phyloP scores from a whole-genome alignment of 805 yeast species.

The Yamadazyma sp. region DNA sequence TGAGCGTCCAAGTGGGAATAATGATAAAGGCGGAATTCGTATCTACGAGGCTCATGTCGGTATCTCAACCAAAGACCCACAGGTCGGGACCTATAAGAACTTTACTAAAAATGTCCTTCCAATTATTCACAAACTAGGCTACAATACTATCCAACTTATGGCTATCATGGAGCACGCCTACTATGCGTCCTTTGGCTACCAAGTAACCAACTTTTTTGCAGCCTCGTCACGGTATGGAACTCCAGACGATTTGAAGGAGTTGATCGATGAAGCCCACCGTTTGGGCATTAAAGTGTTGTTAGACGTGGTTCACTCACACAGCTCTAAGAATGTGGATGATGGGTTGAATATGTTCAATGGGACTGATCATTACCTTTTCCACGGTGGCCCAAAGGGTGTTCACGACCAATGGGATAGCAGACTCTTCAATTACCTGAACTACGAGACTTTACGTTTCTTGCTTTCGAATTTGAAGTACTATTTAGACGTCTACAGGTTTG shows the following conservation, averaged over 20 bases:
- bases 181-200: constrained; percentile 98
- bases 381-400: constrained; percentile 82
- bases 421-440: constrained; percentile 84
- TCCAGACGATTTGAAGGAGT: constrained; percentile 90
- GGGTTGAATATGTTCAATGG: constrained; percentile 94
- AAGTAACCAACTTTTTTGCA: constrained; percentile 90
- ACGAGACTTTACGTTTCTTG: constrained; percentile 86
- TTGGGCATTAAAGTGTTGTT: constrained; percentile 82
- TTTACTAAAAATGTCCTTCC: constrained; percentile 81
- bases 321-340: constrained; percentile 90
- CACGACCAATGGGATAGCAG: constrained; percentile 98
- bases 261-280: constrained; percentile 88
- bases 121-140: constrained; percentile 79
- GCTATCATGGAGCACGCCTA: constrained; percentile 99
- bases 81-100: constrained; percentile 80
- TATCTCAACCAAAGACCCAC: constrained; percentile 87
- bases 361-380: constrained; percentile 92
- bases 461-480: constrained; percentile 82
- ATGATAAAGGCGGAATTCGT: constrained; percentile 50
- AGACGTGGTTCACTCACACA: constrained; percentile 95
- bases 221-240: constrained; percentile 88
- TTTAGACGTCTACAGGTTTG: constrained; percentile 80
- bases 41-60: constrained; percentile 97
- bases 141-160: constrained; percentile 93
- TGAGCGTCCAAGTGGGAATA: constrained; percentile 54